These are phyloP conservation scores for Camptophora hylomeconis DNA, from an alignment of 2,329 filamentous ascomycete genomes.

Conservation along the genomic window DNA sequence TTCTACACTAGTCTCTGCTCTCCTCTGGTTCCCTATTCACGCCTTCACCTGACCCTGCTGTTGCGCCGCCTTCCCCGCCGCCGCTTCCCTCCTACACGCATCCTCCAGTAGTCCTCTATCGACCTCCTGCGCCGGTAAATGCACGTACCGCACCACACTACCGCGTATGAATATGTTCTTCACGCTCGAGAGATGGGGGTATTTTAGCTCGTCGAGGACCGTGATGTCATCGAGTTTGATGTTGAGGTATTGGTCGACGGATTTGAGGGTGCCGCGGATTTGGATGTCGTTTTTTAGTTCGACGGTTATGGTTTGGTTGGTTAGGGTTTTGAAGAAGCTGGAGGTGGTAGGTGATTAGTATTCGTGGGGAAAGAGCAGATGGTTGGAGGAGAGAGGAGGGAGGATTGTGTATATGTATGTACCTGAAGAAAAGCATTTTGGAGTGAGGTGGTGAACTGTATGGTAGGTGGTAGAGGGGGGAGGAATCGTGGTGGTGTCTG, in stretches of 20 bases:
- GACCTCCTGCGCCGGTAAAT: conserved; percentile 68
- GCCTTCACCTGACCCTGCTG: conserved; percentile 2
- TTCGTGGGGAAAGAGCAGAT: background rate
- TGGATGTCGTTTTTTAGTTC: conserved; percentile 99
- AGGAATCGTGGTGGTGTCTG: no score
- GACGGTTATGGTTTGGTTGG: conserved; percentile 92
- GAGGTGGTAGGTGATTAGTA: conserved; percentile 32
- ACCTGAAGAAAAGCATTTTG: conserved; percentile 5
- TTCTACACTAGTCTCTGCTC: no score
- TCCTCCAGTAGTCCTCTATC: conserved; percentile 82
- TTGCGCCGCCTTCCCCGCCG: conserved; percentile 9
- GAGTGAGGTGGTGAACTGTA: no score
- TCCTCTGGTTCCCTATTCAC: background rate
- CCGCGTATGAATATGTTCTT: conserved; percentile 95
- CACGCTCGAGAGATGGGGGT: conserved; percentile 80
- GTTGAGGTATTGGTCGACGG: conserved; percentile 96
- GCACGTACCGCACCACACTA: conserved; percentile 84
- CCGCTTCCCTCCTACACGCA: conserved; percentile 68
- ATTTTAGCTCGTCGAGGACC: conserved; percentile 85
- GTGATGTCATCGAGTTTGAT: conserved; percentile 96
- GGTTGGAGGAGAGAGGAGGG: background rate
- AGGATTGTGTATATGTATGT: background rate
- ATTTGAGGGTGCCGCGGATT: conserved; percentile 89
- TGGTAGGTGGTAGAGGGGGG: no score
- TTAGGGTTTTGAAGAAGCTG: conserved; percentile 98